These are phyloP conservation scores for Fusarium annulatum DNA, from an alignment of 2,329 filamentous ascomycete genomes.

Conservation along the genomic window DNA sequence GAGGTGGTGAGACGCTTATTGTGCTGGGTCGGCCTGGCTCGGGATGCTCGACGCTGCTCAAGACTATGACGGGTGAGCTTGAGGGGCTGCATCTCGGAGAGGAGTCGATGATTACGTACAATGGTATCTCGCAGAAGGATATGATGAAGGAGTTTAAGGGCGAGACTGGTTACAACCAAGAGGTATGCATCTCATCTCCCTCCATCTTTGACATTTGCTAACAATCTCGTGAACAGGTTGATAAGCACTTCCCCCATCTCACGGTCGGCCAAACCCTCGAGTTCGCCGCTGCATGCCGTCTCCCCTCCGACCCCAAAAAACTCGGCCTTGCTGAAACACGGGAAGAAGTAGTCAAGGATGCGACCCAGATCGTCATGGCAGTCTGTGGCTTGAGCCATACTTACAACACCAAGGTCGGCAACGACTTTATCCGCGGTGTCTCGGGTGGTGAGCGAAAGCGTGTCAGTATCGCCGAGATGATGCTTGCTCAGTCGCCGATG, in stretches of 20 bases:
- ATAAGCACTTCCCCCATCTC: constrained; percentile 81
- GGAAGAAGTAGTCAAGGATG: constrained; percentile 68
- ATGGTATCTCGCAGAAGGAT: constrained; percentile 64
- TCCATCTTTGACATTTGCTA: too few species aligned
- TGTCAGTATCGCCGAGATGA: constrained; percentile 83
- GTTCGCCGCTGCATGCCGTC: constrained; percentile 77
- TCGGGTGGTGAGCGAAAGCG: constrained; percentile 80
- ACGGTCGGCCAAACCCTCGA: constrained; percentile 79
- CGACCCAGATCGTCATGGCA: constrained; percentile 75
- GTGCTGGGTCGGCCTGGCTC: constrained; percentile 54
- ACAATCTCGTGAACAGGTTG: constrained; percentile 55
- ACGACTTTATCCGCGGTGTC: constrained; percentile 78
- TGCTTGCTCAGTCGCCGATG: constrained; percentile 69
- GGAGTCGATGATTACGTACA: constrained; percentile 67
- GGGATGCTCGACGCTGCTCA: constrained; percentile 36
- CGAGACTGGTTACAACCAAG: constrained; percentile 79
- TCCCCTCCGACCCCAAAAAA: constrained; percentile 67
- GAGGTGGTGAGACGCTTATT: constrained; percentile 18
- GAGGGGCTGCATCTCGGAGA: constrained; percentile 65
- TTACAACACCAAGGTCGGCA: constrained; percentile 77
- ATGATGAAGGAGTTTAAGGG: constrained; percentile 72
- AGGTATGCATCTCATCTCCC: constrained; percentile 54
- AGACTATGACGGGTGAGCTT: constrained; percentile 26
- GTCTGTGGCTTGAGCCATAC: constrained; percentile 79
- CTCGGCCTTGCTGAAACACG: constrained; percentile 70